phyloP scores from a whole-genome alignment of 2,329 filamentous ascomycete genomes.

The Penicillium rolfsii region DNA sequence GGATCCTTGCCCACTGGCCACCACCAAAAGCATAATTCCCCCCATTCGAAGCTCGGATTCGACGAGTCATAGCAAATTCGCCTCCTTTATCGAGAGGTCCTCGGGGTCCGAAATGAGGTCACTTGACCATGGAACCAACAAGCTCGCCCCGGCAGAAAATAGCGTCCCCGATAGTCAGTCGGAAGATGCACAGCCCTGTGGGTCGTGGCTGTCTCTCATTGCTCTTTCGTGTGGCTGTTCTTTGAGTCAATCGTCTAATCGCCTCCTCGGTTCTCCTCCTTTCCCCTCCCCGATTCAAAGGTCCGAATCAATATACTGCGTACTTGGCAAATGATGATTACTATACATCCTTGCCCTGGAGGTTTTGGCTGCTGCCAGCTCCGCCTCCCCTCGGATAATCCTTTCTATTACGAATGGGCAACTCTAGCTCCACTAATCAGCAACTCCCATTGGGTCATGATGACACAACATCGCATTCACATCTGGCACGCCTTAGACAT shows the following conservation, averaged over 20 bases:
- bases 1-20: not conserved
- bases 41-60: not conserved
- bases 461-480: not conserved
- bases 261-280: not conserved
- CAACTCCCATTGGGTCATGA: not conserved
- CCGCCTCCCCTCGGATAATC: not conserved
- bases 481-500: not conserved
- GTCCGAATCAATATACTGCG: not conserved
- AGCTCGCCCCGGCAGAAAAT: not conserved
- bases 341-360: not conserved
- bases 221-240: not conserved
- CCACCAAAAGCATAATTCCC: not conserved
- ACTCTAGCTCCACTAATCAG: not conserved
- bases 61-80: not conserved
- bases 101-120: not conserved
- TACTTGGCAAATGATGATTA: not conserved
- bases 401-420: not conserved
- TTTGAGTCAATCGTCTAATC: not conserved
- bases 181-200: slow-evolving; percentile 1
- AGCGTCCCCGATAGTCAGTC: not conserved
- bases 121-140: not conserved
- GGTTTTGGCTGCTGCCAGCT: not conserved
- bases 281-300: not conserved
- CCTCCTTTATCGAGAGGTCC: not conserved
- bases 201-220: not conserved